A percentile compares a stretch with the other conserved stretches of the same genome.
Evolutionary conservation across 441 rosid genomes (phyloP).

Genomic region (Viola pubescens): DNA sequence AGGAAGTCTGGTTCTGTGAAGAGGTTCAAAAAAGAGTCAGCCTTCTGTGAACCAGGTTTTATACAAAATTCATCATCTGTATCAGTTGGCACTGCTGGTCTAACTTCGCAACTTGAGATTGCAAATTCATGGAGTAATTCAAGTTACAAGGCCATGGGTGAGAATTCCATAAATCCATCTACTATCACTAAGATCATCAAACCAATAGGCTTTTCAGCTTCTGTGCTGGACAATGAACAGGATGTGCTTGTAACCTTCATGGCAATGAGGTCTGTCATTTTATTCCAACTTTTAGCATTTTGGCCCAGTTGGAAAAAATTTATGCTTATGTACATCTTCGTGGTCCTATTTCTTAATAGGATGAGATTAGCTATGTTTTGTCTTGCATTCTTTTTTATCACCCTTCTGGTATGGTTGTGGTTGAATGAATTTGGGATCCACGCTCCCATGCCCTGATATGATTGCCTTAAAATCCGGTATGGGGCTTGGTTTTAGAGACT

Average conservation of each 20-base stretch:
- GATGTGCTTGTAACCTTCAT: constrained; percentile 64
- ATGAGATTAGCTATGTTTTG: not conserved
- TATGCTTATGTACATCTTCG: too few species aligned
- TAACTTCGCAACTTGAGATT: constrained; percentile 30
- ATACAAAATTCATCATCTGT: constrained; percentile 31
- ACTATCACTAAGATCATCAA: constrained; percentile 56
- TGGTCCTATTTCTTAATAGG: not conserved
- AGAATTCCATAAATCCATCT: constrained; percentile 32
- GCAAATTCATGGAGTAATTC: constrained; percentile 38
- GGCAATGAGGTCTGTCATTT: constrained; percentile 66
- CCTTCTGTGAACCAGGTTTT: constrained; percentile 22
- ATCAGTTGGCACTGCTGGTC: constrained; percentile 33
- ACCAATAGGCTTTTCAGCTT: constrained; percentile 62
- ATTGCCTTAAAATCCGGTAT: too few species aligned
- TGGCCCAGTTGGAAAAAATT: too few species aligned
- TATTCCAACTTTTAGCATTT: constrained; percentile 2
- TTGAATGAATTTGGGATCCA: too few species aligned
- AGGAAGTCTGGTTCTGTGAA: constrained; percentile 88
- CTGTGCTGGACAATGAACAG: constrained; percentile 47
- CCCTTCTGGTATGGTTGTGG: too few species aligned
- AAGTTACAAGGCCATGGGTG: constrained; percentile 30
- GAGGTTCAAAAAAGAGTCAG: constrained; percentile 71
- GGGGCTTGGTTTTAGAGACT: too few species aligned
- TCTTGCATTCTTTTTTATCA: too few species aligned
- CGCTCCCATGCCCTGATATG: too few species aligned